phyloP scores from a whole-genome alignment of 441 rosid species.

The Populus hybrid region DNA sequence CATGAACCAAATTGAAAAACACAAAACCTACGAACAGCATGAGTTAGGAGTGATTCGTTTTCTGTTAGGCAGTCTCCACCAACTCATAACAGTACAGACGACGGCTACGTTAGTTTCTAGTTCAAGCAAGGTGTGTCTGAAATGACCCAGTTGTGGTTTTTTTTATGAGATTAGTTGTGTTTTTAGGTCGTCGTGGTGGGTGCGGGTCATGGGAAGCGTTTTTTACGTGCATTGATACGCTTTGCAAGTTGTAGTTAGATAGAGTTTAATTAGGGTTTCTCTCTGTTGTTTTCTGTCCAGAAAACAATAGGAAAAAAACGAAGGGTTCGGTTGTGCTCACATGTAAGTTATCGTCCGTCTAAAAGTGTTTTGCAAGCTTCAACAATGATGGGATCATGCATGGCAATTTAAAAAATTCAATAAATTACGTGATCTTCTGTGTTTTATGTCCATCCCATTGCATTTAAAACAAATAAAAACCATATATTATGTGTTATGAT shows the following conservation, averaged over 20 bases:
- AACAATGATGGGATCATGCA: too few species aligned
- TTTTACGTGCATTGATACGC: not conserved
- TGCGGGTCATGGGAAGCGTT: not conserved
- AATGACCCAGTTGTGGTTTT: slow-evolving; percentile 6
- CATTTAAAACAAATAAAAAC: too few species aligned
- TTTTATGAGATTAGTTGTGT: not conserved
- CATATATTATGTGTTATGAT: too few species aligned
- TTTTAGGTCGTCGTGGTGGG: slow-evolving; percentile 10
- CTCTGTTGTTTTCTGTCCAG: not conserved
- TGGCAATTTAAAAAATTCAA: too few species aligned
- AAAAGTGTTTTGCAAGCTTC: too few species aligned
- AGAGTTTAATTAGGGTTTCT: not conserved
- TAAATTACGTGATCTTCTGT: too few species aligned
- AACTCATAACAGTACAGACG: not conserved
- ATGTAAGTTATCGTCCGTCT: too few species aligned
- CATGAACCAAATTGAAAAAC: too few species aligned
- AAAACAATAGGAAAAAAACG: not conserved
- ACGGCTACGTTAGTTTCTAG: not conserved
- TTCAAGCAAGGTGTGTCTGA: not conserved
- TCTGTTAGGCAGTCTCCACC: slow-evolving; percentile 26
- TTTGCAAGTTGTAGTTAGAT: not conserved
- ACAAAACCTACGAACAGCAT: not conserved
- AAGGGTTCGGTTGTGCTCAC: not conserved
- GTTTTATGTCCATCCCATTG: too few species aligned
- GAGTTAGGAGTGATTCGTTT: slow-evolving; percentile 22